Evolutionary conservation across 768 basidiomycete genomes (phyloP), one percentile per base, ranked within the genome.

Genomic region (Cystofilobasidium ferigula): DNA sequence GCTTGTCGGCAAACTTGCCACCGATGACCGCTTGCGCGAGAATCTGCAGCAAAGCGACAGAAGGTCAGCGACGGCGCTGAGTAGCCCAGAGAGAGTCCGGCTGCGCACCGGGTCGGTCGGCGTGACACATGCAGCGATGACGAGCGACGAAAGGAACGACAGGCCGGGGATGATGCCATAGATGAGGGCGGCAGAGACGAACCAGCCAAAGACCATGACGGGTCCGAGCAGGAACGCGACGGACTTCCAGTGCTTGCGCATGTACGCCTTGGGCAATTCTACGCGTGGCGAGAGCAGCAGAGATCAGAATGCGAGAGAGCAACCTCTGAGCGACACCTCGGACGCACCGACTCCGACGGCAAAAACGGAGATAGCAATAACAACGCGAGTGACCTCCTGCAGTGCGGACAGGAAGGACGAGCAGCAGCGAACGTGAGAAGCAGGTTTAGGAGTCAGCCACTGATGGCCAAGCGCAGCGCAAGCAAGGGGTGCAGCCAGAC

Each of bases 1-100:
- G 94, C 74, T 97, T 95, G 75, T 97, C 88, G 3, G 95, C 95
- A 78, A 90, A 99, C 78, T 89, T 93, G 36, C 94, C 94, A 72
- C 94, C 94, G 14, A 86, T 73, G 85, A 92, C 91, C 12, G 91
- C 89, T 22, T 90, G 87, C 0, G 91, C 91, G 59, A 95, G 82
- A 73, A 68, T 68, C 67, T 68, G 56, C 22, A 42, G 22, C 40
- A 3, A n/a, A 18, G 24, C 4, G n/a, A 6, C 2, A 34, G 18
- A 54, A 32, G 51, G 34, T 20, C 3, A 30, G 28, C 7, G 35
- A 16, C 16, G 16, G 18, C n/a, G 43, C 32, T 18, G 26, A 58
- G 34, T 58, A 9, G 30, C 28, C 2, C 8, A 26, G 12, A 14
- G 58, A 34, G 18, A 32, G 9, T 9, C 5, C 6, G 22, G 58